Evolutionary conservation across 2,329 filamentous ascomycete genomes (phyloP).

Genomic region (Plenodomus lindquistii): DNA sequence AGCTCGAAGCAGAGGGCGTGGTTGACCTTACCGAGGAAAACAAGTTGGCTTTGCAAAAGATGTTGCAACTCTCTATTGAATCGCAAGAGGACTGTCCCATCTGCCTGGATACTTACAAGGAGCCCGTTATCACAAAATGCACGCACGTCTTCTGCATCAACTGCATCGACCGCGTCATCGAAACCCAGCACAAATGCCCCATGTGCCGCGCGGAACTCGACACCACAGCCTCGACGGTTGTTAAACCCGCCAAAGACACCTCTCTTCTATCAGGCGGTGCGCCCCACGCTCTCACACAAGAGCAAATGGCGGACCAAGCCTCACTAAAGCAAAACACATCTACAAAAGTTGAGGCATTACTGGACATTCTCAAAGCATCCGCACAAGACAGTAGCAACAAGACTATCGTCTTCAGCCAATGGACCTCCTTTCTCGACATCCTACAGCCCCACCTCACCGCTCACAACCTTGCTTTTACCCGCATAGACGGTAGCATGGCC

Average conservation of each 20-base stretch:
- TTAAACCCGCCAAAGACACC: constrained; percentile 65
- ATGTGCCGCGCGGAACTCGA: constrained; percentile 75
- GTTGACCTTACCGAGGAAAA: constrained; percentile 76
- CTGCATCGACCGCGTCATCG: constrained; percentile 76
- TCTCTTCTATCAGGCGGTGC: constrained; percentile 16
- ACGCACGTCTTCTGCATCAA: constrained; percentile 76
- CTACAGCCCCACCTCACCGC: constrained; percentile 69
- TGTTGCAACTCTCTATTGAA: constrained; percentile 77
- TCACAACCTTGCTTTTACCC: constrained; percentile 65
- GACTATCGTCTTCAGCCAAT: constrained; percentile 75
- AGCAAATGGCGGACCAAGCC: constrained; percentile 58
- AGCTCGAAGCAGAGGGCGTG: constrained; percentile 68
- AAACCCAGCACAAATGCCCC: constrained; percentile 78
- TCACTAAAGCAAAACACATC: constrained; percentile 58
- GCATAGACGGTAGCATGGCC: constrained; percentile 81
- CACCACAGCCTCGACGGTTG: constrained; percentile 54
- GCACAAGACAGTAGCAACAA: constrained; percentile 65
- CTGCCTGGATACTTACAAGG: constrained; percentile 72
- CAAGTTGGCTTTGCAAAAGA: constrained; percentile 69
- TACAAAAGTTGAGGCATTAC: constrained; percentile 79
- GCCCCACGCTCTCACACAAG: constrained; percentile 21
- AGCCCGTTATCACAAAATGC: constrained; percentile 82
- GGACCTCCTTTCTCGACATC: constrained; percentile 74
- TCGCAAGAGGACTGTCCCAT: constrained; percentile 81
- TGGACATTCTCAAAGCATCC: constrained; percentile 74